Evolutionary conservation across 768 basidiomycete genomes (phyloP), one percentile per base, ranked within the genome.

Genomic region (Nidularia pulvinata): DNA sequence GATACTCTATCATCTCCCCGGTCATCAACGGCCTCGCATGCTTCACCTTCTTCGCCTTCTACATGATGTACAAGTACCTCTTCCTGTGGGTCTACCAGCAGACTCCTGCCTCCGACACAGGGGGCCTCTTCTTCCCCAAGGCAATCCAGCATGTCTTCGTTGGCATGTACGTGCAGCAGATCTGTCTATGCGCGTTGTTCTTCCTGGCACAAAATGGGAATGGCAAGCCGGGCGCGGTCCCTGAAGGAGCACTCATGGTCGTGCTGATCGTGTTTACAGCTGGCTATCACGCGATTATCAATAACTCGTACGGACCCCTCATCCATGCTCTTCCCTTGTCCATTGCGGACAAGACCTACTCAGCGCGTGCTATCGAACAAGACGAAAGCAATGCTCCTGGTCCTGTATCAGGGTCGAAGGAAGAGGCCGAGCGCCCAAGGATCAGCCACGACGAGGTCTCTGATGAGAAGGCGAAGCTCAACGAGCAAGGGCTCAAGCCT

Each of bases 121-220:
- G 96, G 36, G 97, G 97, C 0, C 66, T 92, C 48, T 98, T 97
- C 78, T 98, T 94, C 80, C 95, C 95, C 22, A 91, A 88, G 69
- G 96, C 97, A 4, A 83, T 98, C 30, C 86, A 91, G 48, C 97
- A 98, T 63, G 64, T 96, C 33, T 98, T 98, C 59, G 93, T 95
- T 19, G 97, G 96, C 3, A 61, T 98, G 65, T 99, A 99, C 65
- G 79, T 99, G 45, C 84, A 95, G 66, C 88, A 97, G 59, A 62
- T 98, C 48, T 94, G 91, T 65, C 74, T 97, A 35, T 80, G 82
- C 33, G 91, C 90, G 3, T 72, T 98, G 56, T 97, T 98, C 82
- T 98, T 99, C 87, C 79, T 99, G 6, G 83, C 88, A 1, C 75
- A 72, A 50, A 71, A 93, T 58, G 61, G 71, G 22, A 72, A 85